These are phyloP conservation scores for Termitomyces heimii DNA, from an alignment of 768 basidiomycete species.

Conservation along the genomic window DNA sequence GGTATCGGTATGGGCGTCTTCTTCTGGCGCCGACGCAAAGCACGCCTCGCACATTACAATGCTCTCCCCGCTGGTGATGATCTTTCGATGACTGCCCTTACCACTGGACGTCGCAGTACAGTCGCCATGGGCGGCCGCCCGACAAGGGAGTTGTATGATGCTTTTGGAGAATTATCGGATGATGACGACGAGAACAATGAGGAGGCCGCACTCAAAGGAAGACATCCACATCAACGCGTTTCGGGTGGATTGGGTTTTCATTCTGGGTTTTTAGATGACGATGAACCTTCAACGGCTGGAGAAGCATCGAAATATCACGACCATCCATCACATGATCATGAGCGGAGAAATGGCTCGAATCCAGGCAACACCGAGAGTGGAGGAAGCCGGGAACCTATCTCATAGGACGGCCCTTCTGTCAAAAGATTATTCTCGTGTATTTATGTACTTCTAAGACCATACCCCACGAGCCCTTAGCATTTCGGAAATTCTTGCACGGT, in stretches of 20 bases:
- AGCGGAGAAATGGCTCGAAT: slow-evolving; percentile 10
- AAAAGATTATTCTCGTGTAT: not conserved
- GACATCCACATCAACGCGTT: slow-evolving; percentile 25
- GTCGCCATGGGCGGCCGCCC: slow-evolving; percentile 33
- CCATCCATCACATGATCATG: slow-evolving; percentile 34
- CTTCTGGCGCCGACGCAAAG: slow-evolving; percentile 68
- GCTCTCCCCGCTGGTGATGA: slow-evolving; percentile 60
- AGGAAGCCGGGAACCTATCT: slow-evolving; percentile 74
- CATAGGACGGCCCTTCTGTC: slow-evolving; percentile 10
- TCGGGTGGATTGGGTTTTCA: slow-evolving; percentile 54
- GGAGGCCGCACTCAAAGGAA: slow-evolving; percentile 51
- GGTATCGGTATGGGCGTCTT: slow-evolving; percentile 63
- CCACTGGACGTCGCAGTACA: slow-evolving; percentile 25
- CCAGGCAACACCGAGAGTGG: slow-evolving; percentile 42
- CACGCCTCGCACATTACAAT: slow-evolving; percentile 45
- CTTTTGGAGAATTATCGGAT: slow-evolving; percentile 87
- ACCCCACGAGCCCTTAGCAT: not conserved
- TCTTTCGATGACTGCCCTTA: slow-evolving; percentile 71
- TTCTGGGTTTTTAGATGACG: slow-evolving; percentile 80
- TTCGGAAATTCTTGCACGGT: not conserved
- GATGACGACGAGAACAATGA: slow-evolving; percentile 79
- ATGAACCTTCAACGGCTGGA: slow-evolving; percentile 39
- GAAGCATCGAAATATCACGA: slow-evolving; percentile 42
- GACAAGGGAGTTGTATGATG: slow-evolving; percentile 92
- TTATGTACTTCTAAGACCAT: slow-evolving; percentile 2